Conservation (phyloP, 805 yeast genomes). For the Myxozyma monticola region DNA sequence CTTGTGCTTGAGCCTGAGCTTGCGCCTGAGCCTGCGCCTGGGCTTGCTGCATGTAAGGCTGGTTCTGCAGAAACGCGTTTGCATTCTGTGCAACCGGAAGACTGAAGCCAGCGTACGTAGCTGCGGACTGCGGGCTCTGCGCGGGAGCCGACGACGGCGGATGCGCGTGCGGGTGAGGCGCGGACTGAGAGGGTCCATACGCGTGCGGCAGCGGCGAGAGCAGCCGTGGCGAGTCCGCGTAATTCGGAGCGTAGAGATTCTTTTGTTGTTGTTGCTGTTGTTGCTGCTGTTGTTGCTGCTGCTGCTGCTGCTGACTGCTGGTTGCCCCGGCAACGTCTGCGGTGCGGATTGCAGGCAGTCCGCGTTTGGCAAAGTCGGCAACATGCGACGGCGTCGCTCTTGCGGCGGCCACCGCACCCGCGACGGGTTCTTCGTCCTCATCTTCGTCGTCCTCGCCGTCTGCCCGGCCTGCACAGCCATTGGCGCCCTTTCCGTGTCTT, state of each 20-base stretch:
- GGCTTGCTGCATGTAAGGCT: conserved; percentile 13
- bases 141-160: conserved; percentile 5
- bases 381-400: neutral
- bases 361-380: neutral
- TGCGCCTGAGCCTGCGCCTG: conserved; percentile 11
- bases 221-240: conserved; percentile 20
- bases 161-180: conserved; percentile 13
- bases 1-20: conserved; percentile 9
- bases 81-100: conserved; percentile 14
- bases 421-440: conserved; percentile 10
- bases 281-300: conserved; percentile 3
- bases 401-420: conserved; percentile 1
- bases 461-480: conserved; percentile 37
- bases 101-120: conserved; percentile 11
- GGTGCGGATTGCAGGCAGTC: conserved; percentile 20
- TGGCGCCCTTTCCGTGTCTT: conserved; percentile 58
- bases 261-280: neutral
- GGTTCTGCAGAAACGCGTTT: conserved; percentile 24
- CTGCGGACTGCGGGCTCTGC: conserved; percentile 8
- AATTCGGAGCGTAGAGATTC: conserved; percentile 8
- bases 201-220: conserved; percentile 29
- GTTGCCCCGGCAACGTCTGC: neutral
- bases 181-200: conserved; percentile 11
- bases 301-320: neutral
- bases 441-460: conserved; percentile 27